These are phyloP conservation scores for Metschnikowia proteae DNA, from an alignment of 805 yeast species.

Conservation along the genomic window DNA sequence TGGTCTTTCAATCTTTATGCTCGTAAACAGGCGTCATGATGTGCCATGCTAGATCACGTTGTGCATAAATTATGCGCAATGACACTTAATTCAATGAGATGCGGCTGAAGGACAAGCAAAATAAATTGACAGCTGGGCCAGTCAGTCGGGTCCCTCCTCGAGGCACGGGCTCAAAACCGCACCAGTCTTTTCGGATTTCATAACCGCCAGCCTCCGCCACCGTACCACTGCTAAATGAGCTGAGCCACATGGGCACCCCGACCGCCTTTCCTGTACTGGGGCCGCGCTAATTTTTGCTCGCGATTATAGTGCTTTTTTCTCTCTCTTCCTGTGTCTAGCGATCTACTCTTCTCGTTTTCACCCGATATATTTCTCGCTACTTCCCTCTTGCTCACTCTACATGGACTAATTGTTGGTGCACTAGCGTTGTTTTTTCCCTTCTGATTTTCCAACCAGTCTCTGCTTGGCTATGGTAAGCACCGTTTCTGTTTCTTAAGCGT, in stretches of 20 bases:
- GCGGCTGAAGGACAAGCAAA: not conserved
- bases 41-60: slow-evolving; percentile 1
- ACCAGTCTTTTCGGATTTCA: not conserved
- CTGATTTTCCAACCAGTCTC: not conserved
- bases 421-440: not conserved
- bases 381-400: not conserved
- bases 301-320: not conserved
- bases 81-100: not conserved
- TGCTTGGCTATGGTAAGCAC: slow-evolving; percentile 4
- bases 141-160: not conserved
- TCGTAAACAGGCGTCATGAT: not conserved
- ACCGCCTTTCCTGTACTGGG: not conserved
- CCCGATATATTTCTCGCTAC: not conserved
- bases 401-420: slow-evolving; percentile 1
- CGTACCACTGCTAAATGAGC: not conserved
- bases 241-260: slow-evolving; percentile 2
- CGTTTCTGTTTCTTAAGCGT: not conserved
- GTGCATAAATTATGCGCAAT: not conserved
- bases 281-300: slow-evolving; percentile 3
- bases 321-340: not conserved
- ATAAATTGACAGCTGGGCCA: not conserved
- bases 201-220: not conserved
- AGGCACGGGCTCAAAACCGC: not conserved
- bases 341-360: slow-evolving; percentile 2
- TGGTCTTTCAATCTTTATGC: too few relatives aligned